phyloP scores from a whole-genome alignment of 2,329 filamentous ascomycete genomes.

The Trichophyton verrucosum region DNA sequence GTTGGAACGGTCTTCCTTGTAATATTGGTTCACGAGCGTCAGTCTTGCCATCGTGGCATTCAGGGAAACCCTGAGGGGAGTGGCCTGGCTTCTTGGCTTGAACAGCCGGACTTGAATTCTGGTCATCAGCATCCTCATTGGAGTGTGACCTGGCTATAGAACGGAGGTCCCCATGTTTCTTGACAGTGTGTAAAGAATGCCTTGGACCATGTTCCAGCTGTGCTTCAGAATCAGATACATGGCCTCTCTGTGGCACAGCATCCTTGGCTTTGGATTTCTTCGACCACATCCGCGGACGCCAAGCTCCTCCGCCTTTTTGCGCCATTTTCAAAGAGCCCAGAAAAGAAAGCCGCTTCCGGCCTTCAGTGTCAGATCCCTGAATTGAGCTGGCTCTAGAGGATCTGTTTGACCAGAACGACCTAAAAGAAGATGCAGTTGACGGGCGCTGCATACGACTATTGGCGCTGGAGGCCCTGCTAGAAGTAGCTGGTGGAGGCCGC shows the following conservation, averaged over 20 bases:
- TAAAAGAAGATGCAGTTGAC: conserved; percentile 11
- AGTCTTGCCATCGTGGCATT: no score
- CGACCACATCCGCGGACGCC: conserved; percentile 7
- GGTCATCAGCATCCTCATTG: background rate
- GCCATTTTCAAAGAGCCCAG: conserved; percentile 4
- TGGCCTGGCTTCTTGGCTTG: background rate
- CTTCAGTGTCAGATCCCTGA: conserved; percentile 8
- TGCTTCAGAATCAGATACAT: background rate
- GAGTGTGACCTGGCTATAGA: conserved; percentile 6
- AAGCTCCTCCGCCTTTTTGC: background rate
- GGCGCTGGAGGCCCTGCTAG: conserved; percentile 13
- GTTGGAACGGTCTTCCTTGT: background rate
- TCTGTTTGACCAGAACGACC: conserved; percentile 12
- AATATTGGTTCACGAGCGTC: background rate
- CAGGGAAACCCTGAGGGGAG: background rate
- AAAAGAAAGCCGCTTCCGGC: conserved; percentile 7
- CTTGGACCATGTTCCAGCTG: background rate
- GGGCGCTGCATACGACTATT: conserved; percentile 9
- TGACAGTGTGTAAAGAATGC: conserved; percentile 12
- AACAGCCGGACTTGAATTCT: no score
- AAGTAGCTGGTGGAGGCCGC: conserved; percentile 8
- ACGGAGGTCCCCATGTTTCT: conserved; percentile 13
- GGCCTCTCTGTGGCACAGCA: background rate
- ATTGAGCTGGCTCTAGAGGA: conserved; percentile 12
- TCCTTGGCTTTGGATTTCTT: conserved; percentile 4